Conservation (phyloP, 495 filamentous ascomycete genomes). For the Penicillium crystallinum region DNA sequence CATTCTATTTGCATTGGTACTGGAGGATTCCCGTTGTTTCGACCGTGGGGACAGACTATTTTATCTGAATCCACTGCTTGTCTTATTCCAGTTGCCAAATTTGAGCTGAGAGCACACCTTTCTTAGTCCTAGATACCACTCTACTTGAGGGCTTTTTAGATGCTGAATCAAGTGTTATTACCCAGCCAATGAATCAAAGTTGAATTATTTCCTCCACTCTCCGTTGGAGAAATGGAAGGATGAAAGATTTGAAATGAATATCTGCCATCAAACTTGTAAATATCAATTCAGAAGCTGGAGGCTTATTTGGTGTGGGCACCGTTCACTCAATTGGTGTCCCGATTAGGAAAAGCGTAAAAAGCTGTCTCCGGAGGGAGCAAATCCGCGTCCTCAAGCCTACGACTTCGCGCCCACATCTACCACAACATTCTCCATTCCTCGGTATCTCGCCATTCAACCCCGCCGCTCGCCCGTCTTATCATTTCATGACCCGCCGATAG, state of each 20-base stretch:
- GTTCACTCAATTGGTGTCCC: slow-evolving; percentile 9
- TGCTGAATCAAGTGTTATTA: not conserved
- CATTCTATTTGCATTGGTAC: not conserved
- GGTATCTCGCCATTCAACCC: not conserved
- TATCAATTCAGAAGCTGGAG: not conserved
- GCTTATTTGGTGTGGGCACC: not conserved
- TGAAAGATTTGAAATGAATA: not conserved
- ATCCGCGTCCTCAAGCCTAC: slow-evolving; percentile 16
- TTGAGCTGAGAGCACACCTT: not conserved
- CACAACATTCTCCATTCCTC: not conserved
- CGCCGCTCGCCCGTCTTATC: not conserved
- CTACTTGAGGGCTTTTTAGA: not conserved
- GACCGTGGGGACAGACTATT: not conserved
- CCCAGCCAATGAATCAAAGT: slow-evolving; percentile 2
- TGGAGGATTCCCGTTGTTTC: not conserved
- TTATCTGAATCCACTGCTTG: slow-evolving; percentile 6
- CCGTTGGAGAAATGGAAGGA: not conserved
- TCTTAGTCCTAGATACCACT: not conserved
- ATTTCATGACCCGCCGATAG: slow-evolving; percentile 1
- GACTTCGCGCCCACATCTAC: slow-evolving; percentile 6
- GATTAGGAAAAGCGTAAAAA: slow-evolving; percentile 36
- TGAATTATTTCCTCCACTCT: slow-evolving; percentile 9
- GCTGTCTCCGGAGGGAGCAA: slow-evolving; percentile 20
- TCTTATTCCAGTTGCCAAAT: not conserved
- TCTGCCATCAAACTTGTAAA: not conserved